Base-by-base conservation (phyloP, 768 basidiomycete genomes). In the Gloeostereum incarnatum region DNA sequence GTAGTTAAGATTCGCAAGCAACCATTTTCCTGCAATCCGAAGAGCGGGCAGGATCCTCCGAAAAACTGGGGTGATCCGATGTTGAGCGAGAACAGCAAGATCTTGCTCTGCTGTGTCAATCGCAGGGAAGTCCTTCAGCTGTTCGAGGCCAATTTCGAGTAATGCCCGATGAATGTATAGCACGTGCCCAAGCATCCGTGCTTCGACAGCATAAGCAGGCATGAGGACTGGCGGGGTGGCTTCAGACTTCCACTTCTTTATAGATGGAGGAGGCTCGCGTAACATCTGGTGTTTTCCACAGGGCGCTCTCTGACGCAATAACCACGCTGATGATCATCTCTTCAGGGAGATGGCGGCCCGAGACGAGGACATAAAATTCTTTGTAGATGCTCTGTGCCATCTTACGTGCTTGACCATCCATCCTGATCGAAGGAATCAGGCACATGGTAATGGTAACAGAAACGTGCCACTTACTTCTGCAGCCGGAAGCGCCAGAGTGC, bases 21-120 rank as follows among this genome's bases (percentile, higher is more conserved):
- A 55, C 96, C 96, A 99, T 54, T 91, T 93, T 50, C 80, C 81
- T 4, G 82, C 78, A 39, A 97, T 80, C 14, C 94, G 77, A 23
- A 98, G 62, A 5, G 88, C 81, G 4, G 92, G 92, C 5, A 98
- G 64, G 4, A 84, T 81, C 20, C 96, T 73, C 34, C 94, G 70
- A 44, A 97, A 83, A 9, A 74, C 71, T 1, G 92, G 92, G 1
- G 85, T 84, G 51, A 99, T 96, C 17, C 73, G 70, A 55, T 84
- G 81, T n/a, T n/a, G n/a, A n/a, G n/a, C n/a, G n/a, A n/a, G n/a
- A n/a, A n/a, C n/a, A 4, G 85, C 86, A 9, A 90, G 65, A 52
- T 81, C 78, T 25, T 68, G 58, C 44, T 75, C 71, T 19, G 63
- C 61, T 3, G 54, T 63, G 42, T 81, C 80, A 46, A 70, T 63